Percentiles rank a stretch among this genome's conserved stretches.
phyloP scores from a whole-genome alignment of 257 asterid genomes.

The Voacanga thouarsii region DNA sequence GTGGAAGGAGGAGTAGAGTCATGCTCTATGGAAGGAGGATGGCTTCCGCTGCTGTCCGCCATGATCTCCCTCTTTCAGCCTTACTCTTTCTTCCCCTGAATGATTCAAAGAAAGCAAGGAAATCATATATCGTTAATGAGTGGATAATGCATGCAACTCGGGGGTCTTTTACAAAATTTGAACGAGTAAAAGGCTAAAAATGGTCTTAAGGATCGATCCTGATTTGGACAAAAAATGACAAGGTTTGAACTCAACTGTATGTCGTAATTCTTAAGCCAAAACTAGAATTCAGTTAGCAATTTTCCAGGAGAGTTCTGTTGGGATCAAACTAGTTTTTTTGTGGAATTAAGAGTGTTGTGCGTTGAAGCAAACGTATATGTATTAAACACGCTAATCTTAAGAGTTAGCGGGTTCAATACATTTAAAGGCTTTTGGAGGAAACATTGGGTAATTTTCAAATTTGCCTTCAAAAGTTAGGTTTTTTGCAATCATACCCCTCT shows the following conservation, averaged over 20 bases:
- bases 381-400: no score
- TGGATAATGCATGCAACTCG: background rate
- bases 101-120: background rate
- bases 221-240: background rate
- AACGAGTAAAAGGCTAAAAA: background rate
- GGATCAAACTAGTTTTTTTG: background rate
- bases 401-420: no score
- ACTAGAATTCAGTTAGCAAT: background rate
- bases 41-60: background rate
- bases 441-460: no score
- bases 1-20: constrained; percentile 23
- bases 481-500: no score
- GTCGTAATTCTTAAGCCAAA: background rate
- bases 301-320: background rate
- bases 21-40: constrained; percentile 20
- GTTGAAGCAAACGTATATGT: no score
- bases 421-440: no score
- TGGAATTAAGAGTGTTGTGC: no score
- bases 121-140: background rate
- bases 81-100: background rate
- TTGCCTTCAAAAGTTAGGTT: no score
- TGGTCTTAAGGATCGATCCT: background rate
- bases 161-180: background rate
- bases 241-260: background rate
- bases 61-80: constrained; percentile 6